A percentile compares a stretch with the other conserved stretches of the same genome.
Evolutionary conservation across 2,329 filamentous ascomycete species (phyloP).

Genomic region (Orbilia quercus): DNA sequence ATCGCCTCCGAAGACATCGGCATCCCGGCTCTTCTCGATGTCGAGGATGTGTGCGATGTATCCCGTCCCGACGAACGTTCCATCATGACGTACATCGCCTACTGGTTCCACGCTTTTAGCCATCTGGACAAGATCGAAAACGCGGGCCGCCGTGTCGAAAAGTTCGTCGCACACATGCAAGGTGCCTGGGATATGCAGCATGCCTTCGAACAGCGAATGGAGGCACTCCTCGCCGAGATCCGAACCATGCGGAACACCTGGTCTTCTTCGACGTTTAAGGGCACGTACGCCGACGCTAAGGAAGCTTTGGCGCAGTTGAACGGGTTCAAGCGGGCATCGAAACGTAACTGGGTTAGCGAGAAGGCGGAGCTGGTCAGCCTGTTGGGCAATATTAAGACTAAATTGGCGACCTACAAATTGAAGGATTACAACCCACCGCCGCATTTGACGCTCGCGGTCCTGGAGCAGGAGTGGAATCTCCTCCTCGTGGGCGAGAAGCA

Average conservation of each 20-base stretch:
- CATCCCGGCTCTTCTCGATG: constrained; percentile 93
- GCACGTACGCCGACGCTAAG: constrained; percentile 93
- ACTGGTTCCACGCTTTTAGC: constrained; percentile 99
- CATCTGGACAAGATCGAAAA: constrained; percentile 99
- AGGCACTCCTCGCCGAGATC: constrained; percentile 80
- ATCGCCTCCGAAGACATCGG: constrained; percentile 96
- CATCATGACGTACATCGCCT: constrained; percentile 99
- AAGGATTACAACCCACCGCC: constrained; percentile 89
- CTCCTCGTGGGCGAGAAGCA: constrained; percentile 86
- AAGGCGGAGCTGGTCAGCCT: constrained; percentile 92
- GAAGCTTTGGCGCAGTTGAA: constrained; percentile 83
- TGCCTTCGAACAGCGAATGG: constrained; percentile 91
- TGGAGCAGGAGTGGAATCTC: constrained; percentile 83
- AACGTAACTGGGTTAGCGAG: constrained; percentile 95
- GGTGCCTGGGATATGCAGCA: constrained; percentile 99
- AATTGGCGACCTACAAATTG: constrained; percentile 91
- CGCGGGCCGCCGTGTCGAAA: constrained; percentile 92
- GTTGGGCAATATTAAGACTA: constrained; percentile 98
- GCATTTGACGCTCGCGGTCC: constrained; percentile 81
- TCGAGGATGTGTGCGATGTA: constrained; percentile 97
- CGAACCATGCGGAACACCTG: constrained; percentile 78
- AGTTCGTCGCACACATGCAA: constrained; percentile 99
- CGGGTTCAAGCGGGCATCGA: constrained; percentile 88
- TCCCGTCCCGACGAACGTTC: constrained; percentile 94
- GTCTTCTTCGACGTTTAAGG: constrained; percentile 84